These are phyloP conservation scores for Kluyveromyces siamensis DNA, from an alignment of 805 yeast species.

Conservation along the genomic window DNA sequence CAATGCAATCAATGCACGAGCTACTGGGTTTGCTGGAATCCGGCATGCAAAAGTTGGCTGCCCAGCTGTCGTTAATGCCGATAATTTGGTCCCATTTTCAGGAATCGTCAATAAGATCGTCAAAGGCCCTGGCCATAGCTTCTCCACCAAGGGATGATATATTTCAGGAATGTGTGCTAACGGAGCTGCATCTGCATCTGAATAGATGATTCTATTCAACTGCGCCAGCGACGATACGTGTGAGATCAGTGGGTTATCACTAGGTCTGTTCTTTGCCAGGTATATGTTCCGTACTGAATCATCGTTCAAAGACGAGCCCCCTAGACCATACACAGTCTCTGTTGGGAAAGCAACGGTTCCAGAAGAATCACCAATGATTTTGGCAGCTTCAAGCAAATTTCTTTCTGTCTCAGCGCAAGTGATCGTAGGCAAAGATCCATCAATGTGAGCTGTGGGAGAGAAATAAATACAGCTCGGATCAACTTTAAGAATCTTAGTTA, in stretches of 20 bases:
- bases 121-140: slow-evolving; percentile 95
- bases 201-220: slow-evolving; percentile 50
- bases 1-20: slow-evolving; percentile 77
- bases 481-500: slow-evolving; percentile 45
- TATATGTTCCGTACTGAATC: slow-evolving; percentile 70
- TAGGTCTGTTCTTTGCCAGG: slow-evolving; percentile 84
- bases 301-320: slow-evolving; percentile 74
- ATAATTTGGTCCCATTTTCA: slow-evolving; percentile 39
- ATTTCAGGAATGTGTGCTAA: slow-evolving; percentile 51
- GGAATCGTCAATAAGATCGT: slow-evolving; percentile 71
- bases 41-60: slow-evolving; percentile 91
- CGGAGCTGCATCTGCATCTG: slow-evolving; percentile 15
- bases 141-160: slow-evolving; percentile 53
- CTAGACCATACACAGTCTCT: slow-evolving; percentile 94
- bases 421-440: slow-evolving; percentile 36
- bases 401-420: slow-evolving; percentile 43
- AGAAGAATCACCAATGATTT: slow-evolving; percentile 38
- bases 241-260: slow-evolving; percentile 89
- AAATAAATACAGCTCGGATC: slow-evolving; percentile 45
- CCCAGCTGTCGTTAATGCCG: slow-evolving; percentile 71
- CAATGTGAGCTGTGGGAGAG: slow-evolving; percentile 25
- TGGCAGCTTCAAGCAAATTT: slow-evolving; percentile 51
- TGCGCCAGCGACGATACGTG: slow-evolving; percentile 78
- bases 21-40: slow-evolving; percentile 79
- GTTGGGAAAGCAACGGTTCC: slow-evolving; percentile 89